Evolutionary conservation across 352 stramenopile species (phyloP).

Genomic region (Pythium brassicae): DNA sequence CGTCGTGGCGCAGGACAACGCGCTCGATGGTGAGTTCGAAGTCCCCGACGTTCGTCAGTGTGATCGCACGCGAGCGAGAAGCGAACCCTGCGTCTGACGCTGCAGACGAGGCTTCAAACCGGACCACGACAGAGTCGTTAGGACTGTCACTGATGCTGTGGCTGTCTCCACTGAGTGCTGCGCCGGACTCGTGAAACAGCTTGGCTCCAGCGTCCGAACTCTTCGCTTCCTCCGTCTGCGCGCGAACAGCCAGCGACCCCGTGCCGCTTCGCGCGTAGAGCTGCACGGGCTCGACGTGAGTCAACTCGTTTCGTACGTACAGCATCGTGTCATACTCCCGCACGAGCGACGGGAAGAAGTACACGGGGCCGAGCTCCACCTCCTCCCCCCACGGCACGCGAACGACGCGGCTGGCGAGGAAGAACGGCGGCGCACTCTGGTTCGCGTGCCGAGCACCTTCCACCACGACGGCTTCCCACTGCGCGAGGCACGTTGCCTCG

Average conservation of each 20-base stretch:
- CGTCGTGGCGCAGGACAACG: neutral
- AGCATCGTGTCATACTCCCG: slow-evolving; percentile 24
- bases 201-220: neutral
- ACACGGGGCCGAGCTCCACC: slow-evolving; percentile 46
- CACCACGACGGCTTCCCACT: slow-evolving; percentile 23
- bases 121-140: neutral
- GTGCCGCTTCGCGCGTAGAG: slow-evolving; percentile 37
- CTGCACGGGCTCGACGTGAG: slow-evolving; percentile 48
- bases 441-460: neutral
- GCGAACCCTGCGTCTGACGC: neutral
- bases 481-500: slow-evolving; percentile 25
- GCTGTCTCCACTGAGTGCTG: neutral
- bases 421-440: slow-evolving; percentile 26
- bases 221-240: neutral
- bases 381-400: slow-evolving; percentile 20
- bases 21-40: slow-evolving; percentile 1
- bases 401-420: slow-evolving; percentile 21
- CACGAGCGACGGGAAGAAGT: slow-evolving; percentile 46
- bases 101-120: neutral
- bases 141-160: neutral
- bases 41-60: slow-evolving; percentile 8
- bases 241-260: slow-evolving; percentile 24
- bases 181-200: neutral
- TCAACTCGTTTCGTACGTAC: slow-evolving; percentile 62
- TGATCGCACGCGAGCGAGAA: neutral